Evolutionary conservation across 352 stramenopile species (phyloP), one percentile per base, ranked within the genome.

Genomic region (Globisporangium polare): DNA sequence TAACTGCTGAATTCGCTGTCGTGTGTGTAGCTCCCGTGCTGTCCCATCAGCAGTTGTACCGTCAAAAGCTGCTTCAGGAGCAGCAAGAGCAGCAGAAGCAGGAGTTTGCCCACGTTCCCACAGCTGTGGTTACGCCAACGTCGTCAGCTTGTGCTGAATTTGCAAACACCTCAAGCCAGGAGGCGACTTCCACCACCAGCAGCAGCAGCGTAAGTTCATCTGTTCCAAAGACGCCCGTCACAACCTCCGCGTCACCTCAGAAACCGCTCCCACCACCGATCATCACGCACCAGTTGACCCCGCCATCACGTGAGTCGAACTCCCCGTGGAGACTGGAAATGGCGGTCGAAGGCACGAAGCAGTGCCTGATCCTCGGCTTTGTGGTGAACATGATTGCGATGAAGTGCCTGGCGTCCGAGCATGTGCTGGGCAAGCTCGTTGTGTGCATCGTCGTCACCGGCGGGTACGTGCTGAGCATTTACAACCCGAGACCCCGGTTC

Each of bases 31-130:
- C 60, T 10, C 74, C 76, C 13, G 67, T 78, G 18, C 37, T 92
- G 39, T 84, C 78, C 7, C 80, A 92, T 41, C 86, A 94, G 60
- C 86, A 94, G 61, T 62, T 92, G 0, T 91, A 94, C 58, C 83
- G 83, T 6, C 85, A 92, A 45, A 74, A 70, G 49, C 62, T 94
- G 5, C 62, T 89, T 27, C 69, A 90, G 46, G 74, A 89, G 41
- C 68, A 84, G 55, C 67, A 74, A 27, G 71, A 78, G 13, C 52
- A 68, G 0, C 35, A 74, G 62, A 55, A 63, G 53, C 58, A 58
- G 31, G 24, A 66, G 29, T 10, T 31, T 2, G 37, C 24, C 3
- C 54, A 52, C 12, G 4, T 41, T 9, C 58, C 18, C 26, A 61
- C 61, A 20, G 61, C 53, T 5, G 53, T 57, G 31, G 49, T 66